Evolutionary conservation across 2,329 filamentous ascomycete genomes (phyloP), one percentile per base, ranked within the genome.

Genomic region (Diatrype stigma): DNA sequence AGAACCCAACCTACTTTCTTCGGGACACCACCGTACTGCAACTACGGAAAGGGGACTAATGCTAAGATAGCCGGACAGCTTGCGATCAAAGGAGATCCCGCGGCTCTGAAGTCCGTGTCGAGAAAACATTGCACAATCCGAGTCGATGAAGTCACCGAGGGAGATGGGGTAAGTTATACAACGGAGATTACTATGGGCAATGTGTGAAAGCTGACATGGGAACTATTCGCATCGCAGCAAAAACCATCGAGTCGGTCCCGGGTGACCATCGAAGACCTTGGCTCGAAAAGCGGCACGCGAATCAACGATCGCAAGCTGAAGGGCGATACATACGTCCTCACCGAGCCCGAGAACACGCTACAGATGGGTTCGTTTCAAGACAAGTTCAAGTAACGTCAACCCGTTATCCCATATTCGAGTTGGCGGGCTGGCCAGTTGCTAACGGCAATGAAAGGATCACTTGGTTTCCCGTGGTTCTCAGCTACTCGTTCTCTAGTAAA

Each of bases 101-200:
- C 94, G 63, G 89, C 40, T 21, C 22, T 44, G 11, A 44, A 88
- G 63, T 87, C 86, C 1, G 89, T 99, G 46, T 99, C 94, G 30
- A 81, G 93, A 51, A 90, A 94, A 63, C 94, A 99, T 70, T 73
- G 96, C 57, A 85, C 85, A 30, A 85, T 99, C 47, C 79, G 84
- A 40, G 83, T 97, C 6, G 82, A 79, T 45, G 60, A 72, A 0
- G 86, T 93, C 35, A 71, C 75, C 38, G 72, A 84, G 14, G 86
- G 83, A 45, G 83, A 89, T 63, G 88, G 84, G 49, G 85, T 88
- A 75, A 54, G 79, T 65, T 17, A n/a, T 42, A 10, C 17, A 23
- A 28, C n/a, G 22, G 19, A 5, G 44, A n/a, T 26, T 6, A 12
- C 8, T 21, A 10, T 14, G 5, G 22, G 21, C 14, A 28, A n/a